A percentile compares a stretch with the other conserved stretches of the same genome.
Evolutionary conservation across 1,284 basidiomycete species (phyloP).

Genomic region (Chalciporus sp.): DNA sequence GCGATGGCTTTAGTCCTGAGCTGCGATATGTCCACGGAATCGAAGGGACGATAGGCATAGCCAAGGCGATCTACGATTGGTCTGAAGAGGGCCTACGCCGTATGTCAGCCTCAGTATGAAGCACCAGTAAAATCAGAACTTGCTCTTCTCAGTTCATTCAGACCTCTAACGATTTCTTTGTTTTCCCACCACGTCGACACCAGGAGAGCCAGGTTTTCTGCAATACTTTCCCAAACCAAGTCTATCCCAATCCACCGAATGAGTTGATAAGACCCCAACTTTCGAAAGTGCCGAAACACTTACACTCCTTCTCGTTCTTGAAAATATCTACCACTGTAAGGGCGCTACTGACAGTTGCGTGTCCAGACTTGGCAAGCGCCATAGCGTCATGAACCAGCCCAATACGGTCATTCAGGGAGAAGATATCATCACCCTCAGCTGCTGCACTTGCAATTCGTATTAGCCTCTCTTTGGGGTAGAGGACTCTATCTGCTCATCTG

Average conservation of each 20-base stretch:
- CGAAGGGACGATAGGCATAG: slow-evolving; percentile 72
- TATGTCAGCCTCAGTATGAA: slow-evolving; percentile 4
- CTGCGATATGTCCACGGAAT: slow-evolving; percentile 74
- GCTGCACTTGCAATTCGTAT: slow-evolving; percentile 81
- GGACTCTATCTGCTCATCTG: slow-evolving; percentile 74
- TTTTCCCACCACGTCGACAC: slow-evolving; percentile 89
- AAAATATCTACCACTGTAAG: slow-evolving; percentile 74
- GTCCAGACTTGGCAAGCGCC: slow-evolving; percentile 81
- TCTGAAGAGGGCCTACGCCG: slow-evolving; percentile 64
- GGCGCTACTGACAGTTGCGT: slow-evolving; percentile 75
- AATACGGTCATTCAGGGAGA: slow-evolving; percentile 85
- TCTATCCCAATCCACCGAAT: slow-evolving; percentile 40
- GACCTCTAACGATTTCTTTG: slow-evolving; percentile 55
- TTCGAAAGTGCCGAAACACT: slow-evolving; percentile 29
- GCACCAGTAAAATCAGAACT: slow-evolving; percentile 19
- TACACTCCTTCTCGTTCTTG: slow-evolving; percentile 75
- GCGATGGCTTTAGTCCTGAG: slow-evolving; percentile 79
- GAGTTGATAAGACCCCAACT: slow-evolving; percentile 7
- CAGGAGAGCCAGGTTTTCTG: slow-evolving; percentile 57
- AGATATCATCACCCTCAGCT: slow-evolving; percentile 61
- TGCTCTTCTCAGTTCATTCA: slow-evolving; percentile 70
- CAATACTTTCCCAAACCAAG: slow-evolving; percentile 75
- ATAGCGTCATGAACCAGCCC: slow-evolving; percentile 85
- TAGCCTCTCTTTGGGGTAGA: slow-evolving; percentile 84
- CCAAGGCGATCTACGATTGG: slow-evolving; percentile 83